Base-by-base conservation (phyloP, 495 filamentous ascomycete species). In the Clohesyomyces aquaticus region DNA sequence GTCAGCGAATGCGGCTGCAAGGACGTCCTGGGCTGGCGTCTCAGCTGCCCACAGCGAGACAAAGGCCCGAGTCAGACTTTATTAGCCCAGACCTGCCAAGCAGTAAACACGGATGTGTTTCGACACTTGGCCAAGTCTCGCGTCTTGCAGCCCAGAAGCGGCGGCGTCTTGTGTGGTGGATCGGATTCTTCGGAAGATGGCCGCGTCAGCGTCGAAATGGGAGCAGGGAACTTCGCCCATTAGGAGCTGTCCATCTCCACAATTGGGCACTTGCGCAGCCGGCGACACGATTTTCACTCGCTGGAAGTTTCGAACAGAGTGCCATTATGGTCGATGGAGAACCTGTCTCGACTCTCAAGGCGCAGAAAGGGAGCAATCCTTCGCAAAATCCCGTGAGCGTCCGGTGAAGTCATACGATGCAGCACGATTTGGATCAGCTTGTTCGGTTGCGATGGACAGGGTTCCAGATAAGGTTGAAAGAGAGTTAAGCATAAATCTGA, bases 401-500 rank as follows among this genome's bases (percentile, higher is more conserved):
- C 19, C 22, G 28, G 4, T n/a, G 26, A 32, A 19, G 53, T 57
- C 53, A 47, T 58, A 65, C 47, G 49, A 53, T 32, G 26, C 8
- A 29, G 28, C 48, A 38, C 48, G 55, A 25, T 18, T 18, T n/a
- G 41, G 56, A 66, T 61, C 63, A 60, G 63, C 18, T 25, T 38
- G 32, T 61, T 50, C 51, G 49, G 32, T 59, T 59, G 21, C 16
- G n/a, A 16, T 18, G 21, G 25, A 43, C 47, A 60, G 48, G 57
- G 56, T 32, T 55, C 22, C 49, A 66, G 63, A 66, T 66, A 66
- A 66, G 58, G 57, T 66, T 66, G 48, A 41, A 58, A 55, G 45
- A 55, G 23, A 55, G 49, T 66, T 66, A 66, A 66, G 62, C 62
- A 65, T 65, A 65, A 65, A 58, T 58, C 52, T 48, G 48, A 66